Evolutionary conservation across 2,329 filamentous ascomycete genomes (phyloP), one percentile per base, ranked within the genome.

Genomic region (Monosporascus sp.): DNA sequence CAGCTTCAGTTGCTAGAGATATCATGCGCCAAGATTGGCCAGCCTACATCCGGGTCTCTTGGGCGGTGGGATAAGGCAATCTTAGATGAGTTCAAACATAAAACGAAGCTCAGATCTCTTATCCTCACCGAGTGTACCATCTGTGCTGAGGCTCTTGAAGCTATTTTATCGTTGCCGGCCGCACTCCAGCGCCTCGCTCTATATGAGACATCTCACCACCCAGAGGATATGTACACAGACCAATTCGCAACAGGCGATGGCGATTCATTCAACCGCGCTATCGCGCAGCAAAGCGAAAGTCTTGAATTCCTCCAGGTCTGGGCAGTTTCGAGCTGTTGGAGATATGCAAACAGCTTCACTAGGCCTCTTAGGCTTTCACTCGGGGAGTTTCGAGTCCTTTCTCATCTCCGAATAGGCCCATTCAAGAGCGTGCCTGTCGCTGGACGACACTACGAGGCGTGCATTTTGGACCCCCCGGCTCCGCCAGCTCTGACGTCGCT

Each of bases 1-100:
- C 37, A 50, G n/a, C 55, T 59, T 5, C 22, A 52, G 17, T 59
- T 50, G 17, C 55, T 59, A 14, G 51, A 58, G 44, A 58, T 59
- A 49, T 58, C 55, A 8, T 56, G 53, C 31, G 55, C 52, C 22
- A 52, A 31, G 7, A 50, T 59, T 18, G 48, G 52, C 11, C 50
- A 56, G 40, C 40, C 22, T 14, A 35, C 22, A n/a, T 20, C 38
- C 18, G 37, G 37, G 2, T 9, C 31, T 20, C 22, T 28, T 18
- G 37, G 35, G 3, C 38, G 1, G 17, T 38, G 48, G 43, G 54
- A 22, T 28, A 40, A 50, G 24, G 41, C 50, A n/a, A 15, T 35
- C 28, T 26, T 53, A 18, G 22, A 50, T 3, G 31, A 35, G 22
- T 56, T 56, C 41, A 47, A 31, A 18, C 48, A 18, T 26, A 50